Evolutionary conservation across 768 basidiomycete species (phyloP).

Genomic region (Auricularia sp.): DNA sequence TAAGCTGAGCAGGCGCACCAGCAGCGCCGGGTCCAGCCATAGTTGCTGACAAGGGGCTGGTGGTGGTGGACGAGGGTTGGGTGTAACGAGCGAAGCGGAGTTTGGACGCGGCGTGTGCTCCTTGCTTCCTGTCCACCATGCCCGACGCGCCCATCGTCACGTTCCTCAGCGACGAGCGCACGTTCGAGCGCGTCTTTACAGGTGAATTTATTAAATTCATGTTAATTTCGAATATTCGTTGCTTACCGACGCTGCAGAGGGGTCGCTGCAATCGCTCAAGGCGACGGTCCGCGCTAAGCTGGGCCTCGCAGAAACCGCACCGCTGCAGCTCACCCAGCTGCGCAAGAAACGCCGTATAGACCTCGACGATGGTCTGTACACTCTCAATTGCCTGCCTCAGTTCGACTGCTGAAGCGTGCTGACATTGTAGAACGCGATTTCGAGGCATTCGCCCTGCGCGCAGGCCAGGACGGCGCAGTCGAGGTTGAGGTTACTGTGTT

Average conservation of each 20-base stretch:
- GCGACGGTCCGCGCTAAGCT: constrained; percentile 54
- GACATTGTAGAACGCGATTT: constrained; percentile 59
- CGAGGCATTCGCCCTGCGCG: constrained; percentile 50
- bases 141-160: constrained; percentile 31
- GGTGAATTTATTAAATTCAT: constrained; percentile 21
- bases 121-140: constrained; percentile 31
- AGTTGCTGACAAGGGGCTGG: neutral
- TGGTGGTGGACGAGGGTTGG: too few relatives aligned
- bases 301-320: constrained; percentile 29
- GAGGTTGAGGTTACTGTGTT: constrained; percentile 16
- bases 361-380: constrained; percentile 58
- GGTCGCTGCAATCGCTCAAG: constrained; percentile 48
- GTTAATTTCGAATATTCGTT: neutral
- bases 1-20: constrained; percentile 12
- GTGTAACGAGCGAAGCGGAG: neutral
- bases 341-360: constrained; percentile 36
- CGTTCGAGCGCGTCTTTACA: constrained; percentile 47
- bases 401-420: neutral
- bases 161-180: constrained; percentile 31
- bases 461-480: constrained; percentile 21
- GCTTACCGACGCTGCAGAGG: constrained; percentile 31
- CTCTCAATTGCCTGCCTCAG: too few relatives aligned
- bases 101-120: constrained; percentile 12
- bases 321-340: constrained; percentile 38
- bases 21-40: constrained; percentile 24